Conservation (phyloP, 2,329 filamentous ascomycete species). For the Escovopsis sp. region DNA sequence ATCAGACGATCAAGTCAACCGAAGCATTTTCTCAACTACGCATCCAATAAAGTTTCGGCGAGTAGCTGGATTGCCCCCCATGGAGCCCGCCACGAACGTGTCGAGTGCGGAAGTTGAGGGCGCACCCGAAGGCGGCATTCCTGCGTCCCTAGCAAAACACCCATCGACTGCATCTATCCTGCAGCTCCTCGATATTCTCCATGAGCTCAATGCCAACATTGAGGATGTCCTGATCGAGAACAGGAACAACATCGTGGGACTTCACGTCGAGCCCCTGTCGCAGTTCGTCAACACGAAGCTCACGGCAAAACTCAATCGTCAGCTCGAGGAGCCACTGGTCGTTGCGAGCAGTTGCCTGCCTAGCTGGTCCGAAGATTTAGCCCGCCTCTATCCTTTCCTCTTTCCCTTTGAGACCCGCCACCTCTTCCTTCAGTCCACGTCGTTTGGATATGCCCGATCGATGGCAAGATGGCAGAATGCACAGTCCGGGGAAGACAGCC, state of each 20-base stretch:
- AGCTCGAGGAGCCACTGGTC: slow-evolving; percentile 90
- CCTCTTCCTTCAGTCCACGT: slow-evolving; percentile 92
- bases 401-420: slow-evolving; percentile 97
- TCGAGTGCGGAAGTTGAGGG: slow-evolving; percentile 31
- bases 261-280: slow-evolving; percentile 69
- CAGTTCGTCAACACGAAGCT: slow-evolving; percentile 98
- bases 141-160: slow-evolving; percentile 68
- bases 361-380: slow-evolving; percentile 89
- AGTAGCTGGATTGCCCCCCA: slow-evolving; percentile 66
- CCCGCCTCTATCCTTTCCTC: slow-evolving; percentile 85
- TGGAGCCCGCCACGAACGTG: slow-evolving; percentile 51
- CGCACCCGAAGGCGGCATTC: slow-evolving; percentile 46
- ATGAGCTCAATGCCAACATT: slow-evolving; percentile 83
- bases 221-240: slow-evolving; percentile 79
- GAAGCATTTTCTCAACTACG: slow-evolving; percentile 78
- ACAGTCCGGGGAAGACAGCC: slow-evolving; percentile 64
- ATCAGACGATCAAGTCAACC: slow-evolving; percentile 48
- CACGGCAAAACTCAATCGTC: slow-evolving; percentile 91
- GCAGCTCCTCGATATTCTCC: slow-evolving; percentile 73
- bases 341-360: slow-evolving; percentile 94
- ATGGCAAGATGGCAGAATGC: slow-evolving; percentile 97
- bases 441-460: slow-evolving; percentile 91
- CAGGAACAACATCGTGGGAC: slow-evolving; percentile 46
- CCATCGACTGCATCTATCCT: slow-evolving; percentile 78
- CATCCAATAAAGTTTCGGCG: slow-evolving; percentile 88